Percentiles rank a stretch among this genome's conserved stretches.
Evolutionary conservation across 2,329 filamentous ascomycete genomes (phyloP).

Genomic region (Colletotrichum trifolii): DNA sequence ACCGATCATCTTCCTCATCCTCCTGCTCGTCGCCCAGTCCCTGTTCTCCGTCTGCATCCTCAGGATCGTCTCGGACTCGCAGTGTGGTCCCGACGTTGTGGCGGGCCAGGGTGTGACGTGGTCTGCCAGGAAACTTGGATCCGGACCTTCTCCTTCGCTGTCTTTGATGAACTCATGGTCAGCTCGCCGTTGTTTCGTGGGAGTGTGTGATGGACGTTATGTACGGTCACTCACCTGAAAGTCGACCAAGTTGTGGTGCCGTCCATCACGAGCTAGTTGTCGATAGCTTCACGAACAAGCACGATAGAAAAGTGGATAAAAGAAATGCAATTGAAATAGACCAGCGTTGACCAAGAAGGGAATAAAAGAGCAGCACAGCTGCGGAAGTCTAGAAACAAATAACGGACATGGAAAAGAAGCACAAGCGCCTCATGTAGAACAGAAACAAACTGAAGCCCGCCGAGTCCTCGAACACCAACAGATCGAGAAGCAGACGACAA

Average conservation of each 20-base stretch:
- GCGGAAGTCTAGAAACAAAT: constrained; percentile 7
- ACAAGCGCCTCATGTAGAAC: constrained; percentile 19
- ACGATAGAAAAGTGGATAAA: background rate
- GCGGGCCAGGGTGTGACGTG: constrained; percentile 24
- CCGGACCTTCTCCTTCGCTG: constrained; percentile 25
- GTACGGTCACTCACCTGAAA: constrained; percentile 5
- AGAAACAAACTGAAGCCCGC: constrained; percentile 14
- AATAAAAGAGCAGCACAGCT: constrained; percentile 28
- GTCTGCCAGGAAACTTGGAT: constrained; percentile 25
- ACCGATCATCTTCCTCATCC: background rate
- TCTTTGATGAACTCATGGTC: background rate
- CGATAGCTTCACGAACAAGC: background rate
- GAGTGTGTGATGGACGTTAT: too few species aligned
- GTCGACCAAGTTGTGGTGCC: constrained; percentile 23
- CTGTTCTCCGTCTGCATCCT: constrained; percentile 28
- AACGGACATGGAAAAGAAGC: background rate
- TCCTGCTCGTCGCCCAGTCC: constrained; percentile 4
- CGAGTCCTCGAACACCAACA: constrained; percentile 6
- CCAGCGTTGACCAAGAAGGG: constrained; percentile 13
- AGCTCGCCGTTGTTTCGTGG: background rate
- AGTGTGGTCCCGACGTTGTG: background rate
- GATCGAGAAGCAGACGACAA: background rate
- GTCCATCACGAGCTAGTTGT: constrained; percentile 18
- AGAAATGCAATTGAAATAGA: constrained; percentile 2
- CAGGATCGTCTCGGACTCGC: background rate